Conservation (phyloP, 345 rosid genomes). For the Eucalyptus viminalis region DNA sequence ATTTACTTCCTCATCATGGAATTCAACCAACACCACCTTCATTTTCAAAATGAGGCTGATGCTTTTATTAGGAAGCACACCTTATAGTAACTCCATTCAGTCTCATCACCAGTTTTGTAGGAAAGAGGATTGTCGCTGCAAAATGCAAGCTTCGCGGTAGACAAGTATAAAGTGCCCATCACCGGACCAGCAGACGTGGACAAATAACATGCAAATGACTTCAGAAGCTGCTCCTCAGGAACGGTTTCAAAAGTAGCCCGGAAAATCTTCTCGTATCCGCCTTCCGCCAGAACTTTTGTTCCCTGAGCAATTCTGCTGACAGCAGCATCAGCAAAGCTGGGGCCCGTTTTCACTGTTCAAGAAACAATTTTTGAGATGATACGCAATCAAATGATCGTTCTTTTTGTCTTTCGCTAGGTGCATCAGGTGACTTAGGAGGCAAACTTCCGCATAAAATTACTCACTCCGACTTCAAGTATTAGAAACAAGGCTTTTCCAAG, state of each 20-base stretch:
- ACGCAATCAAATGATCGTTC: not conserved
- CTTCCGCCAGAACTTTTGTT: constrained; percentile 87
- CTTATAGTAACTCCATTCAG: constrained; percentile 85
- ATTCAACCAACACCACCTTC: not conserved
- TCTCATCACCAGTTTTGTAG: constrained; percentile 58
- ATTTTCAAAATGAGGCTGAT: not conserved
- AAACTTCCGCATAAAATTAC: not conserved
- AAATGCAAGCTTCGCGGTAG: constrained; percentile 70
- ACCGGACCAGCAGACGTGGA: constrained; percentile 99
- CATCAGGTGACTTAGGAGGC: not conserved
- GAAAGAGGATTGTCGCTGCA: constrained; percentile 84
- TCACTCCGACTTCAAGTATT: not conserved
- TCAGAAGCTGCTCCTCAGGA: constrained; percentile 72
- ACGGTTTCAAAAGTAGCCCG: constrained; percentile 59
- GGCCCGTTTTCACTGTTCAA: constrained; percentile 77
- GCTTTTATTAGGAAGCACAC: constrained; percentile 10
- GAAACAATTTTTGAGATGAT: not conserved
- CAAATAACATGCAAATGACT: constrained; percentile 78
- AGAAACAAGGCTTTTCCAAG: not conserved
- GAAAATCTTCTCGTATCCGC: constrained; percentile 89
- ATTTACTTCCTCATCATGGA: not conserved
- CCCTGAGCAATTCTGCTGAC: constrained; percentile 86
- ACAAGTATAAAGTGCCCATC: constrained; percentile 76
- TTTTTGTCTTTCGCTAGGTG: not conserved
- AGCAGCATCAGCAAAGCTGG: constrained; percentile 91